phyloP scores from a whole-genome alignment of 2,329 filamentous ascomycete species.

The Penicillium griseofulvum region DNA sequence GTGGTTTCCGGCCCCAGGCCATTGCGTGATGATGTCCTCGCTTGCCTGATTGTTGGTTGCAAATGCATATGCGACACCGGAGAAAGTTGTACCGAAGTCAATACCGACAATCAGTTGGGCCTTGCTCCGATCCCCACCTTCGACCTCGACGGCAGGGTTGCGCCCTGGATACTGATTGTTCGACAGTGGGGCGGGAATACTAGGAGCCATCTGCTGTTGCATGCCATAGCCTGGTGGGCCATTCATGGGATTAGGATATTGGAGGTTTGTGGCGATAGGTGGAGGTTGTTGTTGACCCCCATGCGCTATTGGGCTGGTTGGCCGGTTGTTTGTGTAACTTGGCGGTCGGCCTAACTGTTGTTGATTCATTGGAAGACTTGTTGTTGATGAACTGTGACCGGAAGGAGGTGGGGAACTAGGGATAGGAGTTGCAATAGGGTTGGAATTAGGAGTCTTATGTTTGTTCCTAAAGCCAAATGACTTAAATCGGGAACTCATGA shows the following conservation, averaged over 20 bases:
- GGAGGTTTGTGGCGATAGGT: slow-evolving; percentile 55
- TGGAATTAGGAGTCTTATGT: slow-evolving; percentile 25
- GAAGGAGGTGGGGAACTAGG: slow-evolving; percentile 40
- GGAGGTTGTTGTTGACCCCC: slow-evolving; percentile 46
- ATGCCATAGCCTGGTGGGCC: slow-evolving; percentile 48
- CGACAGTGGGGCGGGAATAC: slow-evolving; percentile 26
- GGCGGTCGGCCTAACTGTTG: slow-evolving; percentile 59
- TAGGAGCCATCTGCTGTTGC: slow-evolving; percentile 32
- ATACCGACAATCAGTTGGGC: slow-evolving; percentile 98
- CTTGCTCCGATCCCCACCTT: slow-evolving; percentile 85
- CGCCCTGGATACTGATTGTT: slow-evolving; percentile 31
- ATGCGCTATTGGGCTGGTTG: slow-evolving; percentile 53
- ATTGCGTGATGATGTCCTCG: slow-evolving; percentile 98
- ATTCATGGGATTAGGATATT: slow-evolving; percentile 44
- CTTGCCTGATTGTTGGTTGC: slow-evolving; percentile 96
- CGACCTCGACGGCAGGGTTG: slow-evolving; percentile 63
- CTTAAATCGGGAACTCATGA: slow-evolving; percentile 54
- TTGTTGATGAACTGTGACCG: slow-evolving; percentile 46
- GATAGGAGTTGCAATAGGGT: slow-evolving; percentile 33
- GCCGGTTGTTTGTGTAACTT: slow-evolving; percentile 58
- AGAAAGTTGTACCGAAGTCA: slow-evolving; percentile 98
- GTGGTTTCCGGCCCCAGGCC: slow-evolving; percentile 95
- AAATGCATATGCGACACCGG: slow-evolving; percentile 88
- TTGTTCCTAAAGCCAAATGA: slow-evolving; percentile 48
- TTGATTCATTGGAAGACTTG: slow-evolving; percentile 56